phyloP scores from a whole-genome alignment of 2,329 filamentous ascomycete species.

The Epichloe typhina region DNA sequence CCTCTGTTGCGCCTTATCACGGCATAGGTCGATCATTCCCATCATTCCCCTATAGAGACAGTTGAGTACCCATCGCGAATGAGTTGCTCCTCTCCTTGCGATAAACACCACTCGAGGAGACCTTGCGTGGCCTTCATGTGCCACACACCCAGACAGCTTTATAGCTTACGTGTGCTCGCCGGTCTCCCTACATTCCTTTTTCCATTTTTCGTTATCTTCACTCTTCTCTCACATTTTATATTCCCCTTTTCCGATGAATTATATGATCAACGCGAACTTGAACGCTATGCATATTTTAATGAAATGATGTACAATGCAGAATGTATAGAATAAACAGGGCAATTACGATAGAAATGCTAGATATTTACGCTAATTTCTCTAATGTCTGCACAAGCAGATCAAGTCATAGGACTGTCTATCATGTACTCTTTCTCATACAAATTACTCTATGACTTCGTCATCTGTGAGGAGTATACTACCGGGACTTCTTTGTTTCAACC shows the following conservation, averaged over 20 bases:
- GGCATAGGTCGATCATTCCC: too few relatives aligned
- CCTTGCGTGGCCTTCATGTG: too few relatives aligned
- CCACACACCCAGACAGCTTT: background rate
- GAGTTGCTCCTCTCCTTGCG: background rate
- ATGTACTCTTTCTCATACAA: background rate
- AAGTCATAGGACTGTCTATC: too few relatives aligned
- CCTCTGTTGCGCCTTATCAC: background rate
- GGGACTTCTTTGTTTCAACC: slow-evolving; percentile 34
- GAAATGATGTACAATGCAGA: background rate
- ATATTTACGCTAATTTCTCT: background rate
- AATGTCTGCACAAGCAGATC: too few relatives aligned
- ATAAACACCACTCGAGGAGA: background rate
- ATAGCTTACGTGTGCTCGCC: background rate
- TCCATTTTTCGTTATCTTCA: background rate
- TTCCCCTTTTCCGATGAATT: background rate
- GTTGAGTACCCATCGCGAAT: too few relatives aligned
- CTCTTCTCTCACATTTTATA: background rate
- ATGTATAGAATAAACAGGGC: background rate
- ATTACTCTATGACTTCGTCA: background rate
- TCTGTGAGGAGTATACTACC: background rate
- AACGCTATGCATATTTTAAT: background rate
- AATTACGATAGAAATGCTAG: background rate
- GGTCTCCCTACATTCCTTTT: background rate
- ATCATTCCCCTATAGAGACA: too few relatives aligned
- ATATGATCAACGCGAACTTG: background rate